phyloP scores from a whole-genome alignment of 495 filamentous ascomycete genomes.

The Oleoguttula mirabilis region DNA sequence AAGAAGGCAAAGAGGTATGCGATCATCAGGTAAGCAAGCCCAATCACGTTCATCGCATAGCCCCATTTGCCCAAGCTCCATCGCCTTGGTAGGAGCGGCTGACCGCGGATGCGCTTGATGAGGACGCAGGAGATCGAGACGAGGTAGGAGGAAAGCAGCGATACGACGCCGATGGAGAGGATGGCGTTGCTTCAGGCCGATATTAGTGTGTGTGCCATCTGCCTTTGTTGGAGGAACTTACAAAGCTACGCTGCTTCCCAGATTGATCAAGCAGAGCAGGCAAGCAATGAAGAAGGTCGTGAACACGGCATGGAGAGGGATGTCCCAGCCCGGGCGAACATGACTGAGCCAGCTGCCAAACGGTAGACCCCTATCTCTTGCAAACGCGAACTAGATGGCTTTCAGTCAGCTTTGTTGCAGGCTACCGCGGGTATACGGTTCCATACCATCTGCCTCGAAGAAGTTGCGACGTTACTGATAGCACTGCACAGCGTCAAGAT shows the following conservation, averaged over 20 bases:
- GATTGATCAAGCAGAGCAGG: slow-evolving; percentile 18
- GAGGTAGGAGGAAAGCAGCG: slow-evolving; percentile 15
- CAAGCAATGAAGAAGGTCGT: slow-evolving; percentile 10
- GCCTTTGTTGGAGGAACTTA: no score
- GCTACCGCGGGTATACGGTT: slow-evolving; percentile 5
- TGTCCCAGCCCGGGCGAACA: background rate
- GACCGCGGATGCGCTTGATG: slow-evolving; percentile 6
- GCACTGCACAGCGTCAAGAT: background rate
- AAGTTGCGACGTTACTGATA: background rate
- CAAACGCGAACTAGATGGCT: slow-evolving; percentile 19
- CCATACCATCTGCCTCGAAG: background rate
- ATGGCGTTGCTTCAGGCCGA: no score
- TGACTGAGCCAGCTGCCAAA: slow-evolving; percentile 12
- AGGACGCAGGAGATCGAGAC: slow-evolving; percentile 11
- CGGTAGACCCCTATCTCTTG: slow-evolving; percentile 19
- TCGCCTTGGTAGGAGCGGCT: slow-evolving; percentile 24
- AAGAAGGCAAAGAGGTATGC: slow-evolving; percentile 5
- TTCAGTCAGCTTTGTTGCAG: slow-evolving; percentile 9
- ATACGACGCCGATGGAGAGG: slow-evolving; percentile 14
- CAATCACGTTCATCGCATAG: slow-evolving; percentile 2
- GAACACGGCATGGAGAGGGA: slow-evolving; percentile 17
- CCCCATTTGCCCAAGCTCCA: slow-evolving; percentile 18
- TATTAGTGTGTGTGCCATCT: no score
- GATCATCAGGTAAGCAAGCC: slow-evolving; percentile 6
- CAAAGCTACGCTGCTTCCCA: slow-evolving; percentile 17